Percentiles rank a stretch among this genome's conserved stretches.
phyloP scores from a whole-genome alignment of 306 rosid species.

The Datisca glomerata region DNA sequence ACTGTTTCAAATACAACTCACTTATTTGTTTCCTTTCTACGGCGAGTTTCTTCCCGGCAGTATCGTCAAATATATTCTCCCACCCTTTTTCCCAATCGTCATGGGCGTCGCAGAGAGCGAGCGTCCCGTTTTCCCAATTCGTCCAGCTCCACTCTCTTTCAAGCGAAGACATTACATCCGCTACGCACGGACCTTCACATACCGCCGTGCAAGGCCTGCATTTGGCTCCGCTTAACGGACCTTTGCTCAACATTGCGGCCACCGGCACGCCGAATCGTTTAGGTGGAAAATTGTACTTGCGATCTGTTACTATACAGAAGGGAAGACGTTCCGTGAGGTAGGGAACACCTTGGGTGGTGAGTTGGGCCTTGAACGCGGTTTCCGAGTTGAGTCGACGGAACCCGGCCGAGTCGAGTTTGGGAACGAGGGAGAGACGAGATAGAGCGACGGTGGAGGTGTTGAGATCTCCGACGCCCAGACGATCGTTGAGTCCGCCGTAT shows the following conservation, averaged over 20 bases:
- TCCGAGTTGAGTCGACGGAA: conserved; percentile 57
- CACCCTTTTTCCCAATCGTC: conserved; percentile 53
- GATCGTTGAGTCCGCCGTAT: conserved; percentile 77
- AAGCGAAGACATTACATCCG: conserved; percentile 24
- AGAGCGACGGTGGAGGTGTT: conserved; percentile 54
- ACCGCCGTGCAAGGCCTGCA: conserved; percentile 65
- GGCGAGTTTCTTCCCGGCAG: conserved; percentile 30
- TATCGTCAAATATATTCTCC: conserved; percentile 39
- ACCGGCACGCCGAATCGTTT: conserved; percentile 63
- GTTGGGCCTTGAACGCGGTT: conserved; percentile 64
- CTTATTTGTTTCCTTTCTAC: conserved; percentile 21
- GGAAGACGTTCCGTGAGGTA: conserved; percentile 35
- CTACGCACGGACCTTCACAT: conserved; percentile 49
- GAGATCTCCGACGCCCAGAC: conserved; percentile 69
- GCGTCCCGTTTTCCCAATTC: conserved; percentile 36
- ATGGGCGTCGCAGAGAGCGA: conserved; percentile 52
- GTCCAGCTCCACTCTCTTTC: conserved; percentile 79
- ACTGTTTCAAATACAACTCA: conserved; percentile 19
- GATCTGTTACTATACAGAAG: conserved; percentile 68
- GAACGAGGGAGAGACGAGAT: conserved; percentile 58
- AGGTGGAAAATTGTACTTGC: conserved; percentile 59
- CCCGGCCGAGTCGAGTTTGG: conserved; percentile 43
- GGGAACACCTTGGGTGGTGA: conserved; percentile 29
- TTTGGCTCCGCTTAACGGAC: conserved; percentile 73
- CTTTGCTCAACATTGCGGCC: conserved; percentile 57